Conservation (phyloP, 208 protist genomes). For the Tritrichomonas foetus region DNA sequence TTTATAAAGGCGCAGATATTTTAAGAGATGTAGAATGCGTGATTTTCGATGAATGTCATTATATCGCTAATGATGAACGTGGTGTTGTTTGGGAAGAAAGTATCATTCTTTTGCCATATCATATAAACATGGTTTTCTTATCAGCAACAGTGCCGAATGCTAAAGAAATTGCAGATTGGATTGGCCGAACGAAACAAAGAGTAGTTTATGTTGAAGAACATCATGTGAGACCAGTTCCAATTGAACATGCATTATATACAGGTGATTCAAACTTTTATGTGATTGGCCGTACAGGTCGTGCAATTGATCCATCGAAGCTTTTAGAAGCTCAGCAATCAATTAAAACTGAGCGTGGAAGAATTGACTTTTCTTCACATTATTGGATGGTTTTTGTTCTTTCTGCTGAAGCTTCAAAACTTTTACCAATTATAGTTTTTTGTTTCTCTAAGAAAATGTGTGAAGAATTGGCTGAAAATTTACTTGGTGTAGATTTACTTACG, state of each 20-base stretch:
- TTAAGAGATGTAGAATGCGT: slow-evolving; percentile 62
- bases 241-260: slow-evolving; percentile 76
- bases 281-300: neutral
- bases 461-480: neutral
- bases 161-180: slow-evolving; percentile 38
- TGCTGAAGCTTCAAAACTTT: neutral
- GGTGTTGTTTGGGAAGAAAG: slow-evolving; percentile 99
- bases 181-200: slow-evolving; percentile 42
- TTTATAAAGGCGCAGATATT: slow-evolving; percentile 59
- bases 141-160: slow-evolving; percentile 60
- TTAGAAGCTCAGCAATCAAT: neutral
- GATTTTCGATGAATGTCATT: slow-evolving; percentile 92
- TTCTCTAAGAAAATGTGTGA: neutral
- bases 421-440: slow-evolving; percentile 26
- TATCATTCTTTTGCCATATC: slow-evolving; percentile 94
- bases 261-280: neutral
- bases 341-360: neutral
- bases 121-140: slow-evolving; percentile 97
- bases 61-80: slow-evolving; percentile 87
- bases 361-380: neutral
- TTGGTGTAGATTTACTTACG: neutral
- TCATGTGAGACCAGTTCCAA: slow-evolving; percentile 84
- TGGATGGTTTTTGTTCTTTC: neutral
- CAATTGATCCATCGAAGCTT: neutral
- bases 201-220: neutral